Conservation (phyloP, 2,329 filamentous ascomycete genomes). For the Diplodia seriata region DNA sequence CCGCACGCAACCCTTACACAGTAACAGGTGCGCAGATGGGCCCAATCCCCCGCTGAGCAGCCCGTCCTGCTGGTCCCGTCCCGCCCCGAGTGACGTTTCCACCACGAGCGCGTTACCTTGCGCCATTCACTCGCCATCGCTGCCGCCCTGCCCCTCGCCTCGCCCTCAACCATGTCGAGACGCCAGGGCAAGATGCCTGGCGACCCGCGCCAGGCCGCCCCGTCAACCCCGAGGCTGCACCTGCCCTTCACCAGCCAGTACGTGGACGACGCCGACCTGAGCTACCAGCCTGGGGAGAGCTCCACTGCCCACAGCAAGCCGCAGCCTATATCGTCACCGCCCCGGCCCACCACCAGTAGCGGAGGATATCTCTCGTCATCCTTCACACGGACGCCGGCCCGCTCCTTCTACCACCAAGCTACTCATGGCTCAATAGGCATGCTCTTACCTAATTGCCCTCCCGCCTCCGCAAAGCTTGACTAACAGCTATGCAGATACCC, state of each 20-base stretch:
- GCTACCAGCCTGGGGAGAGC: constrained; percentile 6
- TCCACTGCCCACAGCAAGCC: constrained; percentile 23
- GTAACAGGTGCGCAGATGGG: constrained; percentile 14
- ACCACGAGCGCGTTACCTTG: constrained; percentile 13
- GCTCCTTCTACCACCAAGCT: constrained; percentile 74
- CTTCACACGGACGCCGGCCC: constrained; percentile 63
- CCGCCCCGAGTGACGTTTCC: constrained; percentile 12
- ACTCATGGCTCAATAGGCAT: constrained; percentile 65
- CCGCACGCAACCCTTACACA: constrained; percentile 11
- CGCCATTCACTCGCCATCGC: constrained; percentile 29
- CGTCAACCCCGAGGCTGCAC: constrained; percentile 21
- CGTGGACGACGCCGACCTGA: constrained; percentile 32
- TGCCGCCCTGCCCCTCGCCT: constrained; percentile 6
- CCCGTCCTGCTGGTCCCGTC: constrained; percentile 22
- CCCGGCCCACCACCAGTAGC: constrained; percentile 22
- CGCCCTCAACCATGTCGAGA: constrained; percentile 17
- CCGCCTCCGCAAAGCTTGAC: constrained; percentile 15
- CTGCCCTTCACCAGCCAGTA: constrained; percentile 32
- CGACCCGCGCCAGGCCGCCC: constrained; percentile 2
- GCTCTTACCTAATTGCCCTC: constrained; percentile 37
- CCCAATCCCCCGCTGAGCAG: constrained; percentile 26
- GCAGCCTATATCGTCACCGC: constrained; percentile 27
- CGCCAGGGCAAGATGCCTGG: constrained; percentile 23
- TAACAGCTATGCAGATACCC: constrained; percentile 63
- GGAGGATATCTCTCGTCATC: constrained; percentile 35